A percentile compares a stretch with the other conserved stretches of the same genome.
Conservation (phyloP, 441 rosid genomes). For the Populus hybrid region DNA sequence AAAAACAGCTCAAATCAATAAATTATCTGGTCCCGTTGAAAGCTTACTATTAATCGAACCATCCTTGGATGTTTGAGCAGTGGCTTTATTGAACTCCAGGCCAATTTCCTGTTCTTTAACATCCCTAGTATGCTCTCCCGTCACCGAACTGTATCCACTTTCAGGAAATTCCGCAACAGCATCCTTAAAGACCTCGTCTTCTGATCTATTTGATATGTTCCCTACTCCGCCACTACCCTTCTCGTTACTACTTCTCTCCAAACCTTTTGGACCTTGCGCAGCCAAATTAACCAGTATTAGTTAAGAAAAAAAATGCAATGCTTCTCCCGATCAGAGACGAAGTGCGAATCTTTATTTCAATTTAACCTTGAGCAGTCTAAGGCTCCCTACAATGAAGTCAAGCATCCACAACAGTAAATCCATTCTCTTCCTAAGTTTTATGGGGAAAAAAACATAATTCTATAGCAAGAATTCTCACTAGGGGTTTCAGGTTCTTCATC, state of each 20-base stretch:
- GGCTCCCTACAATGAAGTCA: background rate
- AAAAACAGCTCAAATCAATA: background rate
- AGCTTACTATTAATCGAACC: slow-evolving; percentile 30
- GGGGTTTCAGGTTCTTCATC: slow-evolving; percentile 53
- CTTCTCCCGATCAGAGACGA: background rate
- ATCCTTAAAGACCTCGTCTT: slow-evolving; percentile 62
- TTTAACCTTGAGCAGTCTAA: background rate
- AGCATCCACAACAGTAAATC: background rate
- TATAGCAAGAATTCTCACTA: slow-evolving; percentile 32
- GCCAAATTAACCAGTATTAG: slow-evolving; percentile 24
- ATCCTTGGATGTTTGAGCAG: slow-evolving; percentile 22
- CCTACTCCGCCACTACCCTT: slow-evolving; percentile 36
- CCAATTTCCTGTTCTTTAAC: slow-evolving; percentile 22
- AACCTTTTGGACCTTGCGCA: slow-evolving; percentile 40
- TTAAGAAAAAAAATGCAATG: too few species aligned
- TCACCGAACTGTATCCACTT: slow-evolving; percentile 20
- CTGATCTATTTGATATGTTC: slow-evolving; percentile 37
- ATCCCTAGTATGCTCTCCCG: slow-evolving; percentile 23
- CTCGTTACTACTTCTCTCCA: slow-evolving; percentile 31
- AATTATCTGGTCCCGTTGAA: slow-evolving; percentile 12
- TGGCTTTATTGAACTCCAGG: slow-evolving; percentile 16
- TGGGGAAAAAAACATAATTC: background rate
- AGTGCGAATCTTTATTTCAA: background rate
- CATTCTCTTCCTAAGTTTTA: background rate
- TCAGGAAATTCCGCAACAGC: slow-evolving; percentile 60